Evolutionary conservation across 1,284 basidiomycete species (phyloP), one percentile per base, ranked within the genome.

Genomic region (Grifola frondosa): DNA sequence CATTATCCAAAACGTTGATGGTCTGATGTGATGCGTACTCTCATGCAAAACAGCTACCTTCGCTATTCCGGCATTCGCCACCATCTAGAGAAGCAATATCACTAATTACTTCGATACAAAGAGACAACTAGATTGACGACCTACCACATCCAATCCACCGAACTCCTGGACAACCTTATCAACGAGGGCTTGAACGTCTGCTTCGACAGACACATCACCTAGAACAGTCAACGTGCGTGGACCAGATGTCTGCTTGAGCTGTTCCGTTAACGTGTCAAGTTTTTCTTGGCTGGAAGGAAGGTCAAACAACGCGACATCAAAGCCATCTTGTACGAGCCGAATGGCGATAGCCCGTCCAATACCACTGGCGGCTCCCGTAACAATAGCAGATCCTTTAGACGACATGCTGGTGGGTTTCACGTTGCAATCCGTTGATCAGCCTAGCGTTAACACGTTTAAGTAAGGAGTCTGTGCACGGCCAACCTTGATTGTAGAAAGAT

Each of bases 301-400:
- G 44, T 73, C 71, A 35, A 65, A 61, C 30, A 74, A 24, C 4
- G 60, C 67, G 6, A 74, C 52, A 33, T 68, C 58, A 23, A 69
- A 57, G 3, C 70, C 73, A 42, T 74, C 71, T 4, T 54, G 42
- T 2, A 72, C 68, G 5, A 74, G 62, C 0, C 66, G 61, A 0
- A 68, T 52, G n/a, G 66, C 66, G 28, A 71, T 67, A 11, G 66
- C 63, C 4, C 59, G 52, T 1, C 71, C 71, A 26, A 74, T 65
- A 9, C 70, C 72, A 31, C 61, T 59, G 4, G 60, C 56, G 9
- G 60, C 61, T 3, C 67, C 68, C 2, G 69, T 70, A 7, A 70
- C 57, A 34, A 69, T 39, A 1, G 63, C 66, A 17, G 51, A 43
- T 13, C 46, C 46, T 26, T 23, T 43, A 11, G 42, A n/a, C n/a